Base-by-base conservation (phyloP, 2,329 filamentous ascomycete genomes). In the Exophiala alcalophila region DNA sequence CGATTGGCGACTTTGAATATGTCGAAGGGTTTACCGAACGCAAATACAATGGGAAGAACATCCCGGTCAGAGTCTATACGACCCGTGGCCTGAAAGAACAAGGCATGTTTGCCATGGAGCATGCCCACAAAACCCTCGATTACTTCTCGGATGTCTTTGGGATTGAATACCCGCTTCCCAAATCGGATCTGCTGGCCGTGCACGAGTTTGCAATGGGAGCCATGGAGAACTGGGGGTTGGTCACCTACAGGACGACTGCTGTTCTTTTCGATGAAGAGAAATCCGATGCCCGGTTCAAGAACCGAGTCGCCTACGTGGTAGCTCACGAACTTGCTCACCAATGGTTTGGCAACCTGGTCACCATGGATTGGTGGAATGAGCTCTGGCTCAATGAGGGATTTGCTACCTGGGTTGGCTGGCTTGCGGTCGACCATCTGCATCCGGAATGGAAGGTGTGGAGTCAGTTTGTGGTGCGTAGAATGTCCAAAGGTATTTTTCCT, bases 381-480 rank as follows among this genome's bases (percentile, higher is more conserved):
- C 77, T 92, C 27, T 95, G 89, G 89, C 76, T 94, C 38, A 94
- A 94, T 60, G 91, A 97, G 67, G 90, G 90, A 9, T 98, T 98
- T 61, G 92, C 92, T 28, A 98, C 92, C 3, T 97, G 91, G 91
- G 91, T 96, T 29, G 92, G 91, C 38, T 98, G 91, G 91, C 77
- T 90, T 49, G 90, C 89, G 7, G 81, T 90, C 45, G 87, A 97
- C 61, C 78, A 94, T 61, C 80, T 97, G 41, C 87, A 97, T 66
- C 92, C 92, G 5, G 91, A 96, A 55, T 97, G 92, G 91, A 83
- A 97, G 58, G 85, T 97, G 21, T 98, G 92, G 92, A 84, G 86
- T 45, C 90, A 96, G 69, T 98, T 96, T 68, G 87, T 97, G 59
- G 77, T 80, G 75, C 73, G 76, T 70, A 71, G 66, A 54, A 64